Evolutionary conservation across 2,329 filamentous ascomycete species (phyloP), one percentile per base, ranked within the genome.

Genomic region (Shiraia bambusicola): DNA sequence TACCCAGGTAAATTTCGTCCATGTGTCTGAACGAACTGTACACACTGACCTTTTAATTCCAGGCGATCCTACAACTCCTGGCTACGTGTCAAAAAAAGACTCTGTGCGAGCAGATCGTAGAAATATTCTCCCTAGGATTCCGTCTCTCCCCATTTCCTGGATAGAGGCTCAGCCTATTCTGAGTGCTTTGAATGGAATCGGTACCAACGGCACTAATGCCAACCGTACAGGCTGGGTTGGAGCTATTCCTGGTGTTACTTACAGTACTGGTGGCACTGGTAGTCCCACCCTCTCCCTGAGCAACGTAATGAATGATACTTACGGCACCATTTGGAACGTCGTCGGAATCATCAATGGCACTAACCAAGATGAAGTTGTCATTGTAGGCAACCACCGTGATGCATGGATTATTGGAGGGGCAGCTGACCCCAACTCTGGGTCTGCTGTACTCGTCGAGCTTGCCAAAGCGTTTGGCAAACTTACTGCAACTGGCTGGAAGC

Each of bases 141-240:
- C 91, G 0, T 95, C 90, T 1, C 72, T 95, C 6, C 90, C 90
- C 2, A 87, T 95, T 28, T 95, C 90, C 0, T 95, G 91, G 65
- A 69, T 74, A 3, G 89, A 95, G 52, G 89, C 86, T 1, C 69
- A 94, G 15, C 90, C 90, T 0, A 80, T 95, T 25, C 76, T 95
- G 13, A 84, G 84, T 59, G 86, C 89, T 1, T 74, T 95, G 35
- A 93, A 95, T 58, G 89, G 89, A 3, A 80, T 88, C 59, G 90
- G 90, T 0, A 85, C 86, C 6, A 78, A 80, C 14, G 67, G 67
- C 9, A 50, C 40, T 4, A 52, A 62, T 15, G 67, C 72, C 39
- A 71, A 72, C 40, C 61, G 69, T 9, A 70, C 67, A 3, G 51
- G 55, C 4, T 69, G 66, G 66, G 48, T 65, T 11, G 66, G 66